phyloP scores from a whole-genome alignment of 23 red algal genomes.

The Gracilaria caudata region DNA sequence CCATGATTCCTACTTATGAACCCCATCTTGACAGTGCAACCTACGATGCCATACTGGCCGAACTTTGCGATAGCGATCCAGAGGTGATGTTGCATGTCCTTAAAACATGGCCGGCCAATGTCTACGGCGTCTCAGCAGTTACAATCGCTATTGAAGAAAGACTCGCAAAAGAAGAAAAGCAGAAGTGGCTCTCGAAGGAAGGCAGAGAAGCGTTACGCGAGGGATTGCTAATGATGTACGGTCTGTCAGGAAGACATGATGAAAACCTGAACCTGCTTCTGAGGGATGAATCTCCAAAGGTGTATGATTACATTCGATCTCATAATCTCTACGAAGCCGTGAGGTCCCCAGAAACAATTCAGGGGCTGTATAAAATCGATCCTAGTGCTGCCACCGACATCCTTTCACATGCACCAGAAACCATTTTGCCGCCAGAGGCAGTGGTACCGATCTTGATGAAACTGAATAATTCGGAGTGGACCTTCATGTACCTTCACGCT shows the following conservation, averaged over 20 bases:
- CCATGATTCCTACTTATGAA: conserved; percentile 68
- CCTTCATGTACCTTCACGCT: conserved; percentile 68
- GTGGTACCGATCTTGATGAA: conserved; percentile 77
- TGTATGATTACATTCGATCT: conserved; percentile 83
- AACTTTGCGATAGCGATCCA: conserved; percentile 48
- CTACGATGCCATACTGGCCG: conserved; percentile 60
- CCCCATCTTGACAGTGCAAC: conserved; percentile 49
- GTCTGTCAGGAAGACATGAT: conserved; percentile 81
- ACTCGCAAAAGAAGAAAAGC: conserved; percentile 39
- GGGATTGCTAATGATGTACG: conserved; percentile 79
- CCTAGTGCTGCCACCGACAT: conserved; percentile 61
- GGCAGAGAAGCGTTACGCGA: conserved; percentile 51
- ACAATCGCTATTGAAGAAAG: conserved; percentile 71
- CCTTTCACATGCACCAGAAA: conserved; percentile 75
- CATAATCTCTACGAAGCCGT: conserved; percentile 87
- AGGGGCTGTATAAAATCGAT: conserved; percentile 77
- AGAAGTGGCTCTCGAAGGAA: conserved; percentile 12
- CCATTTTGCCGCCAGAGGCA: conserved; percentile 71
- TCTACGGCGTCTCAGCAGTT: conserved; percentile 63
- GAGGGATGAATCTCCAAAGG: conserved; percentile 37
- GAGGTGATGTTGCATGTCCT: conserved; percentile 66
- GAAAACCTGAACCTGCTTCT: conserved; percentile 82
- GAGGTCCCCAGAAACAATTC: conserved; percentile 57
- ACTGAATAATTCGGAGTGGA: conserved; percentile 74
- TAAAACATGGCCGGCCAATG: conserved; percentile 81